These are phyloP conservation scores for Debaryomyces hansenii DNA, from an alignment of 805 yeast species.

Conservation along the genomic window DNA sequence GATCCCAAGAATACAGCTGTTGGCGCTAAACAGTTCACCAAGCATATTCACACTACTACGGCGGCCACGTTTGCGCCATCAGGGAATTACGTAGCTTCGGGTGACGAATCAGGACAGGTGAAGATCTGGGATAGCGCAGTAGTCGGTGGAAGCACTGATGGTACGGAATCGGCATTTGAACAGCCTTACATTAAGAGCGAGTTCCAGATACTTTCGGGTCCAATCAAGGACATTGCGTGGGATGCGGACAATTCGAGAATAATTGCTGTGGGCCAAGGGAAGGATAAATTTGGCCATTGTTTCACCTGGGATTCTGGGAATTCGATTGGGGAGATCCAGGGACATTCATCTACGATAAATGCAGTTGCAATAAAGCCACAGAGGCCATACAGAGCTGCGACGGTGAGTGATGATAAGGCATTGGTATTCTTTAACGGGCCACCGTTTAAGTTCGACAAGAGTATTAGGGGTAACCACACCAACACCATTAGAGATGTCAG, in stretches of 20 bases:
- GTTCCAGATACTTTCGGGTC: constrained; percentile 75
- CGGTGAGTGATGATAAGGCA: constrained; percentile 87
- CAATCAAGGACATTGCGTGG: constrained; percentile 85
- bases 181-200: constrained; percentile 71
- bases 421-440: constrained; percentile 88
- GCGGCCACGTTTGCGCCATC: constrained; percentile 87
- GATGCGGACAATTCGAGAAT: constrained; percentile 83
- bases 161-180: constrained; percentile 39
- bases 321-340: constrained; percentile 94
- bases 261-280: constrained; percentile 94
- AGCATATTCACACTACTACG: constrained; percentile 70
- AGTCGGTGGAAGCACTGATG: constrained; percentile 28
- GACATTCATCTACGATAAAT: constrained; percentile 82
- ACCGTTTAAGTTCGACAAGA: constrained; percentile 81
- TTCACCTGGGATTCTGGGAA: constrained; percentile 94
- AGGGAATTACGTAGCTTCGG: constrained; percentile 88
- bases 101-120: constrained; percentile 87
- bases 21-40: constrained; percentile 62
- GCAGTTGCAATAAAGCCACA: constrained; percentile 81
- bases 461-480: constrained; percentile 71
- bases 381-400: constrained; percentile 91
- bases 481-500: constrained; percentile 80
- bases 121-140: constrained; percentile 74
- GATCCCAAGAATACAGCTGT: constrained; percentile 44
- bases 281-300: constrained; percentile 88